These are phyloP conservation scores for Psidium guajava DNA, from an alignment of 345 rosid species.

Conservation along the genomic window DNA sequence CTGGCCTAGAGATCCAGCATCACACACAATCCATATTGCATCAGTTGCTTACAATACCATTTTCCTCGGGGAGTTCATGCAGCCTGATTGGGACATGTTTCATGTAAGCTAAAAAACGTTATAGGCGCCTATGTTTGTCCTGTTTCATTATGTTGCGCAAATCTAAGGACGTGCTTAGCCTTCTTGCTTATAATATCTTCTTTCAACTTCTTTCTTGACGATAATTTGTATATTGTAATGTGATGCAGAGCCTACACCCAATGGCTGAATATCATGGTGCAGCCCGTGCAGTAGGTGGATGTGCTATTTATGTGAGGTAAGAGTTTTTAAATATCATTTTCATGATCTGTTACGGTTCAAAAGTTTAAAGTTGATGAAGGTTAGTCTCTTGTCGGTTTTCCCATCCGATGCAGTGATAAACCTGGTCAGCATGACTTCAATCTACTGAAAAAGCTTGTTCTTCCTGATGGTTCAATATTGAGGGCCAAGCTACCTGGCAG, in stretches of 20 bases:
- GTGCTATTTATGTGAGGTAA: conserved; percentile 56
- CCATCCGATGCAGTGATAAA: conserved; percentile 33
- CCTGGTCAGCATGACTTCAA: conserved; percentile 61
- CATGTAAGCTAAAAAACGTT: conserved; percentile 29
- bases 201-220: not conserved
- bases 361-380: not conserved
- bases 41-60: conserved; percentile 60
- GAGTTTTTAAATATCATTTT: not conserved
- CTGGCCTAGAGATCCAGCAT: conserved; percentile 63
- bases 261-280: conserved; percentile 75
- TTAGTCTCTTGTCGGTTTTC: not conserved
- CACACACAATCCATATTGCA: conserved; percentile 66
- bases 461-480: conserved; percentile 57
- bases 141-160: not conserved
- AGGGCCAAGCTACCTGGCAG: conserved; percentile 67
- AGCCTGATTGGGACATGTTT: conserved; percentile 75
- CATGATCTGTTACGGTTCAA: not conserved
- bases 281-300: conserved; percentile 56
- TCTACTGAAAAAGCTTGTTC: conserved; percentile 52
- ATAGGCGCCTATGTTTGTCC: not conserved
- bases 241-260: conserved; percentile 46
- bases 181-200: not conserved
- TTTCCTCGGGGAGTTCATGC: conserved; percentile 68
- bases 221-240: not conserved
- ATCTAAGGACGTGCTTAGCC: not conserved